phyloP scores from a whole-genome alignment of 2,329 filamentous ascomycete genomes.

The Sodiomyces alkalinus region DNA sequence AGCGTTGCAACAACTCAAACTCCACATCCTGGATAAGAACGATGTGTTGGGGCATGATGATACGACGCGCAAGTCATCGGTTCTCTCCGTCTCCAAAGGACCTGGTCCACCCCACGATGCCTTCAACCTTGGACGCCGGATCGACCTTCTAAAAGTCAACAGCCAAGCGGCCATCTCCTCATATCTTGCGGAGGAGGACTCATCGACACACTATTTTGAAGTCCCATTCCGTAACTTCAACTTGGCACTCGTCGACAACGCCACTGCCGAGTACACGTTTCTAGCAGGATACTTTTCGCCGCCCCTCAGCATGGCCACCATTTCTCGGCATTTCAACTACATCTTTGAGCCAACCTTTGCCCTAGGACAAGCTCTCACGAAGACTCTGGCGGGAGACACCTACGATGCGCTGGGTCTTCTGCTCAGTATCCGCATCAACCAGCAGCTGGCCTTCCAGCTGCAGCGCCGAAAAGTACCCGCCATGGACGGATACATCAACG shows the following conservation, averaged over 20 bases:
- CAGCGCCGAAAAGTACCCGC: constrained; percentile 83
- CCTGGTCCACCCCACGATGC: constrained; percentile 60
- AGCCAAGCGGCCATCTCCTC: constrained; percentile 69
- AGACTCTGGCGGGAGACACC: constrained; percentile 57
- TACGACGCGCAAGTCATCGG: constrained; percentile 44
- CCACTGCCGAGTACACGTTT: constrained; percentile 89
- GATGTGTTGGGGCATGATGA: constrained; percentile 75
- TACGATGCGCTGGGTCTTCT: constrained; percentile 78
- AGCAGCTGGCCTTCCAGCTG: constrained; percentile 85
- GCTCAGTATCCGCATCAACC: constrained; percentile 84
- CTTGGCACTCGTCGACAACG: constrained; percentile 83
- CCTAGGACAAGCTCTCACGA: constrained; percentile 66
- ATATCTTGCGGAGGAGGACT: constrained; percentile 83
- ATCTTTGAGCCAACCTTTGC: constrained; percentile 83
- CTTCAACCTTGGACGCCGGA: constrained; percentile 74
- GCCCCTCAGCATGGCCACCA: constrained; percentile 55
- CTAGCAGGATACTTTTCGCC: constrained; percentile 80
- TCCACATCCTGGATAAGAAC: constrained; percentile 69
- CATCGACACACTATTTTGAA: constrained; percentile 74
- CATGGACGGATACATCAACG: constrained; percentile 84
- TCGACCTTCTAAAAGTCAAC: constrained; percentile 63
- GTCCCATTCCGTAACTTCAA: constrained; percentile 90
- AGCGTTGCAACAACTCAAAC: constrained; percentile 68
- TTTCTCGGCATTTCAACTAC: constrained; percentile 71
- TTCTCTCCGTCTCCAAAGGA: constrained; percentile 35